These are phyloP conservation scores for Allomyces javanicus DNA, from an alignment of 192 early-diverging fungal species.

Conservation along the genomic window DNA sequence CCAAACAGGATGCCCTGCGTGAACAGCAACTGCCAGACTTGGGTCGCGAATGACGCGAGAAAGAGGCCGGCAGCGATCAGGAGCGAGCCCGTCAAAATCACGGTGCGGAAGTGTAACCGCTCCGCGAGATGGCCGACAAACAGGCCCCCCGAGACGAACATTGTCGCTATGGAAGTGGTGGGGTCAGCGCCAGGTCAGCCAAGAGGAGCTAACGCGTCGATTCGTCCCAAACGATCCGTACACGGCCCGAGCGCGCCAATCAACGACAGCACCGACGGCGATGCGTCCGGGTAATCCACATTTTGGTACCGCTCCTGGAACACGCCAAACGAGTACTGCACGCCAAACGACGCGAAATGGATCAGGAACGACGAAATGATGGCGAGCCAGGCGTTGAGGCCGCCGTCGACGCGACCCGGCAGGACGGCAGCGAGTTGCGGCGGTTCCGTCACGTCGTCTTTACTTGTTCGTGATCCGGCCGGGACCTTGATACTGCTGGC, in stretches of 20 bases:
- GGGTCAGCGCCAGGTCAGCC: too few relatives aligned
- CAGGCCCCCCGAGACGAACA: not conserved
- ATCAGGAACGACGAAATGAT: slow-evolving; percentile 20
- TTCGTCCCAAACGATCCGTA: not conserved
- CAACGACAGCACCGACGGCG: slow-evolving; percentile 10
- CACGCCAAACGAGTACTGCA: slow-evolving; percentile 22
- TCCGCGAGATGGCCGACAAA: slow-evolving; percentile 9
- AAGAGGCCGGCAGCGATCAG: slow-evolving; percentile 19
- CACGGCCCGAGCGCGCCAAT: slow-evolving; percentile 6
- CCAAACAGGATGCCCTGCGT: slow-evolving; percentile 60
- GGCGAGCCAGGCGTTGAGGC: slow-evolving; percentile 19
- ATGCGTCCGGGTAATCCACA: slow-evolving; percentile 12
- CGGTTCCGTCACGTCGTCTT: too few relatives aligned
- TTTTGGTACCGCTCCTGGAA: slow-evolving; percentile 16
- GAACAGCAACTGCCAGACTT: slow-evolving; percentile 51
- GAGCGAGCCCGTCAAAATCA: slow-evolving; percentile 22
- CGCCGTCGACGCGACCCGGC: slow-evolving; percentile 12
- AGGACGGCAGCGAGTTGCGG: too few relatives aligned
- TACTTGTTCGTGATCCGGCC: too few relatives aligned
- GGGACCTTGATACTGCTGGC: too few relatives aligned
- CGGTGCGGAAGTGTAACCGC: slow-evolving; percentile 24
- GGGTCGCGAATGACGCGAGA: slow-evolving; percentile 21
- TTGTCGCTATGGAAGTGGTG: not conserved
- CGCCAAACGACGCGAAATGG: slow-evolving; percentile 19
- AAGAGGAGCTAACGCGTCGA: too few relatives aligned